Conservation (phyloP, 306 rosid species). For the Prunus mongolica region DNA sequence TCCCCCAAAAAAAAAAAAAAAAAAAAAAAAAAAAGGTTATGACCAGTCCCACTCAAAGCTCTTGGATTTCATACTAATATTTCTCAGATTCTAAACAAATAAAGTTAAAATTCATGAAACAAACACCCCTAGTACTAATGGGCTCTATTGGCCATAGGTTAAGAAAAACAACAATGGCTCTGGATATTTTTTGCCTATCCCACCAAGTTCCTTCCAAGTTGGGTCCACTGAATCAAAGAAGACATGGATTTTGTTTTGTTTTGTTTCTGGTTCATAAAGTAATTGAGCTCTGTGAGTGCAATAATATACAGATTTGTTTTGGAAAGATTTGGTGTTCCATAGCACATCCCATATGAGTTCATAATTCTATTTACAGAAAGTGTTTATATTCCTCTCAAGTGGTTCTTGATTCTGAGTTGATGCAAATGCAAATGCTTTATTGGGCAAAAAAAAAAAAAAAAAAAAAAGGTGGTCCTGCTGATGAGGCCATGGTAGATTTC, state of each 20-base stretch:
- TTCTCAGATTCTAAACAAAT: background rate
- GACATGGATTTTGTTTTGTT: no score
- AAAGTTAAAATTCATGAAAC: background rate
- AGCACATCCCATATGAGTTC: conserved; percentile 14
- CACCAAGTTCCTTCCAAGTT: background rate
- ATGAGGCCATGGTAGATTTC: background rate
- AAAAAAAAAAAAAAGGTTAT: background rate
- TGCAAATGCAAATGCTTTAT: no score
- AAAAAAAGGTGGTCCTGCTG: no score
- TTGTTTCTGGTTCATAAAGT: background rate
- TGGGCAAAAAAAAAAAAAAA: no score
- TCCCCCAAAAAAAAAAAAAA: background rate
- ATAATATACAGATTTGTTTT: background rate
- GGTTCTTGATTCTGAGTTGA: no score
- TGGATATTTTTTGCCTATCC: no score
- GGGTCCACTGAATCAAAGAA: background rate
- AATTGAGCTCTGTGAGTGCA: background rate
- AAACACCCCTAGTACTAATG: background rate
- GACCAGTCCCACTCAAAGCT: background rate
- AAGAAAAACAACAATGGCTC: background rate
- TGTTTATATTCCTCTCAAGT: no score
- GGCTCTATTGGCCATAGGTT: background rate
- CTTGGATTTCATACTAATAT: background rate
- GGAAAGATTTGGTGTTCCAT: conserved; percentile 7
- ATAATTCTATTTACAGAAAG: background rate